Evolutionary conservation across 306 rosid genomes (phyloP), one percentile per base, ranked within the genome.

Genomic region (Cyamopsis tetragonoloba): DNA sequence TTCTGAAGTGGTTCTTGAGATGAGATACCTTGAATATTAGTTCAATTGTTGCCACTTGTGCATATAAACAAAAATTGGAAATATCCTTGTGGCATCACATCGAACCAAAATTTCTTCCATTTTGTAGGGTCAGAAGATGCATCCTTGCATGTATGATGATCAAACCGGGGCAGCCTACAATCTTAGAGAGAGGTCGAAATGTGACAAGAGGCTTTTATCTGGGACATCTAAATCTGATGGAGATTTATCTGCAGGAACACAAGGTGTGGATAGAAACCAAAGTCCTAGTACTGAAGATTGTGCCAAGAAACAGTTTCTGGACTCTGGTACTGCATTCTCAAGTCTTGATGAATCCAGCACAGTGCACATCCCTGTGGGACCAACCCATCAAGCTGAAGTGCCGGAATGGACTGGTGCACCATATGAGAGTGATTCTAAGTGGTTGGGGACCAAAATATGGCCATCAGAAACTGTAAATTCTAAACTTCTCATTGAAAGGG

Each of bases 391-490:
- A 85, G 92, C 88, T 59, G 42, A 79, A 27, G 75, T 95, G 43
- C 89, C 87, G 6, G 84, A 82, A 37, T 95, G 99, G 99, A 82
- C 76, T 35, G 83, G 76, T 54, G 43, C 50, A 28, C 28, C 73
- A 22, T 75, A 46, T 55, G 85, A 85, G 69, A 86, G 92, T 56
- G 89, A 88, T 68, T 39, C 77, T 3, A 90, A 85, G 85, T 95
- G 95, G 96, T 59, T 88, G 75, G 97, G 99, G 41, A 81, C 81
- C 62, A 66, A 4, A 77, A 66, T 73, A 83, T 95, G 97, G 99
- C 97, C 99, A 34, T 37, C 72, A 31, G 61, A 82, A 57, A 73
- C 38, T 15, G 61, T 43, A n/a, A 83, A 83, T 62, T 35, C 67
- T 22, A 78, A 24, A 63, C 47, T 54, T 70, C 76, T 83, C 1